phyloP scores from a whole-genome alignment of 108 stramenopile genomes.

The Mediolabrus comicus region DNA sequence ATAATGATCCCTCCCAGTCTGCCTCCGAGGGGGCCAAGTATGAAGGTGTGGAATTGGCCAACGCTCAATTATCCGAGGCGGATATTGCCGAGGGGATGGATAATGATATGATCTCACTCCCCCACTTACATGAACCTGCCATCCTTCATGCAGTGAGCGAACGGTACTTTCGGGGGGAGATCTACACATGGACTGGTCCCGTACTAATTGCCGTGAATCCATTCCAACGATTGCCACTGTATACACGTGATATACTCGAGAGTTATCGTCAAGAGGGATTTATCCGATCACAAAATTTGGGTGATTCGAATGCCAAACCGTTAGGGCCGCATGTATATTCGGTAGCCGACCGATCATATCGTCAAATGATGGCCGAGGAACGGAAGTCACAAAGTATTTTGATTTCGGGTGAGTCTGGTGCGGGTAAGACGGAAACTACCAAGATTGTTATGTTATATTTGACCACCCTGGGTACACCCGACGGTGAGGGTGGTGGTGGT shows the following conservation, averaged over 20 bases:
- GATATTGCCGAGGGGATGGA: conserved; percentile 81
- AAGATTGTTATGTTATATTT: conserved; percentile 96
- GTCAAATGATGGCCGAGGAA: conserved; percentile 84
- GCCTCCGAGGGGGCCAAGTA: conserved; percentile 59
- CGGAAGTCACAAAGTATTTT: conserved; percentile 90
- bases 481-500: not conserved
- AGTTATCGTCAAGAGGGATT: conserved; percentile 83
- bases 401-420: conserved; percentile 93
- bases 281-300: conserved; percentile 77
- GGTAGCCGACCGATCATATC: conserved; percentile 88
- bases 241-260: conserved; percentile 84
- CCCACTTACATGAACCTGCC: conserved; percentile 98
- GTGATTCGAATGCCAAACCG: conserved; percentile 39
- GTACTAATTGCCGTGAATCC: conserved; percentile 99
- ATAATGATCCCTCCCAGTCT: not conserved
- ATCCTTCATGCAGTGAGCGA: conserved; percentile 91
- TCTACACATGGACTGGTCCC: conserved; percentile 99
- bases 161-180: conserved; percentile 87
- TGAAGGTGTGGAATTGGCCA: conserved; percentile 86
- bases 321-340: conserved; percentile 94
- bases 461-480: conserved; percentile 75
- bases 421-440: conserved; percentile 96
- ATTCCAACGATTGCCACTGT: conserved; percentile 91
- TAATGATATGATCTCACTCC: conserved; percentile 93
- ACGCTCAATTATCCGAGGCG: conserved; percentile 60